Conservation (phyloP, 1,284 basidiomycete species). For the Ustilago trichophora region DNA sequence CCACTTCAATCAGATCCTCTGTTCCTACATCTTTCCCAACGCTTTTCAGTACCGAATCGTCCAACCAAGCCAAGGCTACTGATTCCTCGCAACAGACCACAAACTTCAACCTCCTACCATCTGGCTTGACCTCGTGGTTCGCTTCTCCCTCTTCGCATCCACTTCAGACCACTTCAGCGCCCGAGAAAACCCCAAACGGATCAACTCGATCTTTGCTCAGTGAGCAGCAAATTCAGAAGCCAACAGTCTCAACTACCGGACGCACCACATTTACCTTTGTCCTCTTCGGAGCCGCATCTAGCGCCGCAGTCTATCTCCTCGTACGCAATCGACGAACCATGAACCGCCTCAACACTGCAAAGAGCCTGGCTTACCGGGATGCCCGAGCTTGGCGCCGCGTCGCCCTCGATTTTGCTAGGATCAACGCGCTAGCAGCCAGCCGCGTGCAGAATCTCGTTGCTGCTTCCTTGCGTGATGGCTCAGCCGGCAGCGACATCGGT, state of each 20-base stretch:
- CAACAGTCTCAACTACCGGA: background rate
- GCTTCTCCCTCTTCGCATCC: background rate
- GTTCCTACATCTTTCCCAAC: background rate
- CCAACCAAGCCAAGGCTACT: background rate
- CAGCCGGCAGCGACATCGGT: constrained; percentile 21
- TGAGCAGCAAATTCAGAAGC: background rate
- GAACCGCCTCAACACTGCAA: constrained; percentile 40
- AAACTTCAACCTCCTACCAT: background rate
- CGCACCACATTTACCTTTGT: constrained; percentile 42
- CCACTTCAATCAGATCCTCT: constrained; percentile 4
- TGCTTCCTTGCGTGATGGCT: constrained; percentile 20
- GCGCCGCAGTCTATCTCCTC: constrained; percentile 19
- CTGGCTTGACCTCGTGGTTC: constrained; percentile 20
- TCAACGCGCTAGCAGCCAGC: constrained; percentile 38
- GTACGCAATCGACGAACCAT: constrained; percentile 25
- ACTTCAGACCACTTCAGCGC: background rate
- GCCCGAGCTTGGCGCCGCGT: constrained; percentile 47
- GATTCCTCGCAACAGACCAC: background rate
- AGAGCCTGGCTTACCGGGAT: constrained; percentile 29
- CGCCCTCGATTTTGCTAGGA: constrained; percentile 38
- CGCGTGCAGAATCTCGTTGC: constrained; percentile 29
- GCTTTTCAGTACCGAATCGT: background rate
- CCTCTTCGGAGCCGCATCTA: constrained; percentile 35
- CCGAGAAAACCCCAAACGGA: background rate
- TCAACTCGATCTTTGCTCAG: background rate